Percentiles rank a stretch among this genome's conserved stretches.
Evolutionary conservation across 192 early-diverging fungal genomes (phyloP).

Genomic region (Jimgerdemannia lactiflua): DNA sequence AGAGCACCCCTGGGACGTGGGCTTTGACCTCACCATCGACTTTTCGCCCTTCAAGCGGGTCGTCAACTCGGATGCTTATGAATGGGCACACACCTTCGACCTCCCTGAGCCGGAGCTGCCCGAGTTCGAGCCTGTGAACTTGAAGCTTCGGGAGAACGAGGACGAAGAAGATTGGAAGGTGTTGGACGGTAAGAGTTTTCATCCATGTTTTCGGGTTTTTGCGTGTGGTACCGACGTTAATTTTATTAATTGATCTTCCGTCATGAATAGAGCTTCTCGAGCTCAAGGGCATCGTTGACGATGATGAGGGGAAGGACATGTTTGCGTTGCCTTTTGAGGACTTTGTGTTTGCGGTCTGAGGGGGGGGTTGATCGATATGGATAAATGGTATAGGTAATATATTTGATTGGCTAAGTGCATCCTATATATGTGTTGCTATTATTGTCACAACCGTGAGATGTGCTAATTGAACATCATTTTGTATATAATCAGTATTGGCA

Average conservation of each 20-base stretch:
- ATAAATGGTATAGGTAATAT: no score
- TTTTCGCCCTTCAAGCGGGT: background rate
- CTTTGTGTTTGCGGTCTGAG: background rate
- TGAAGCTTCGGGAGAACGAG: background rate
- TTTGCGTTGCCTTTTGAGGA: background rate
- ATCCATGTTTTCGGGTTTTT: background rate
- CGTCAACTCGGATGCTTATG: background rate
- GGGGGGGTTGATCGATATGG: no score
- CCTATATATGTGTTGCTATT: no score
- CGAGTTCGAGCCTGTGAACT: background rate
- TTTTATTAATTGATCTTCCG: background rate
- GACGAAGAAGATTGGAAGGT: background rate
- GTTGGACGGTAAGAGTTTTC: background rate
- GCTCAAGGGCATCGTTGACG: background rate
- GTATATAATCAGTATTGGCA: no score
- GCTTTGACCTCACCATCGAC: background rate
- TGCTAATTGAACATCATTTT: no score
- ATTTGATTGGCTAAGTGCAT: no score
- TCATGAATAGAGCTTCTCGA: background rate
- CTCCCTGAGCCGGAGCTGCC: background rate
- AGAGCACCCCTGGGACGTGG: background rate
- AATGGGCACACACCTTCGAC: background rate
- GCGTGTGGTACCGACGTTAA: background rate
- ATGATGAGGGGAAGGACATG: background rate
- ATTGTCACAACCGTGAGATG: no score